phyloP scores from a whole-genome alignment of 192 early-diverging fungal species.

The Backusella westeae region DNA sequence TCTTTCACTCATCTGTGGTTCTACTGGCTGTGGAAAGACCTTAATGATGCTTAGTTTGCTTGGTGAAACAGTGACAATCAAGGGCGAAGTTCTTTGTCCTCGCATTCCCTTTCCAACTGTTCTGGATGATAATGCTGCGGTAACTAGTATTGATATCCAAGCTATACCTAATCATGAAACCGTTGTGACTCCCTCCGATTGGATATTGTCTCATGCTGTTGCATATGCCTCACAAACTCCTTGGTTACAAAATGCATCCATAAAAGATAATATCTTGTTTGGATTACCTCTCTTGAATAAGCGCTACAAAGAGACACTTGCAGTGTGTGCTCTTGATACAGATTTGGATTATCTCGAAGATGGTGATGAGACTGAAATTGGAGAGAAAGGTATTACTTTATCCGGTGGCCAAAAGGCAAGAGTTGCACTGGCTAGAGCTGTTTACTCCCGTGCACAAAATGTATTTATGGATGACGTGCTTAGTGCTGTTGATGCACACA shows the following conservation, averaged over 20 bases:
- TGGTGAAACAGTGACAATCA: slow-evolving; percentile 52
- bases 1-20: slow-evolving; percentile 57
- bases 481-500: slow-evolving; percentile 85
- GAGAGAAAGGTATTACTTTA: slow-evolving; percentile 82
- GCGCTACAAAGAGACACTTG: slow-evolving; percentile 25
- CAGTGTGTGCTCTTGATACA: slow-evolving; percentile 73
- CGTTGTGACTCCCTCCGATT: slow-evolving; percentile 15
- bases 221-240: slow-evolving; percentile 73
- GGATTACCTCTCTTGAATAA: slow-evolving; percentile 28
- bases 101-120: slow-evolving; percentile 8
- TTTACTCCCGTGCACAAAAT: slow-evolving; percentile 66
- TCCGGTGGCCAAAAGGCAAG: slow-evolving; percentile 92
- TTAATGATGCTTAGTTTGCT: slow-evolving; percentile 77
- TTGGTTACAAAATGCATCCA: slow-evolving; percentile 72
- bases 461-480: slow-evolving; percentile 86
- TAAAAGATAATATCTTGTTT: slow-evolving; percentile 72
- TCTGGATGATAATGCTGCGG: neutral
- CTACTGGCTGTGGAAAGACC: slow-evolving; percentile 87
- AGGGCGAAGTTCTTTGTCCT: slow-evolving; percentile 40
- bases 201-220: slow-evolving; percentile 45
- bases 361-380: slow-evolving; percentile 79
- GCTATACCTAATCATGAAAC: neutral
- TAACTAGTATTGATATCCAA: slow-evolving; percentile 3
- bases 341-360: slow-evolving; percentile 80
- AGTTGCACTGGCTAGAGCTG: slow-evolving; percentile 83